These are phyloP conservation scores for Tephrocybe sp. DNA, from an alignment of 768 basidiomycete species.

Conservation along the genomic window DNA sequence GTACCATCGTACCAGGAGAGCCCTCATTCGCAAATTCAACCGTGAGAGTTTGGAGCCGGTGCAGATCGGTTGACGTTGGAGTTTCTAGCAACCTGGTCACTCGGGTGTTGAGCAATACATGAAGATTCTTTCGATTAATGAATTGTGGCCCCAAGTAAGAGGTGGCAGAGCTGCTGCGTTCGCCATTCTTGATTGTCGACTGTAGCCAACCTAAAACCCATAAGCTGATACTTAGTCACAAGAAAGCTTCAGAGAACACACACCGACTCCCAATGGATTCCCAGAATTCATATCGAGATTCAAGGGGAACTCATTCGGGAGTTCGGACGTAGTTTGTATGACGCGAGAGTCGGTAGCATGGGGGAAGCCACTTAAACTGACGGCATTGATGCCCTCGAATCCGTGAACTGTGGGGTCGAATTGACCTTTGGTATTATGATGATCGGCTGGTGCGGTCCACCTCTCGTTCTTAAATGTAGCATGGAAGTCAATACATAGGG, in stretches of 20 bases:
- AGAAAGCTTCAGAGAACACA: neutral
- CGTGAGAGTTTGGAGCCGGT: neutral
- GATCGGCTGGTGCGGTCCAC: slow-evolving; percentile 26
- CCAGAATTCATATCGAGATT: slow-evolving; percentile 45
- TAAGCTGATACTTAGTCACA: neutral
- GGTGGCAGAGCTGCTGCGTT: slow-evolving; percentile 19
- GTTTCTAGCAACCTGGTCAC: slow-evolving; percentile 22
- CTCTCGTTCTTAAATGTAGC: slow-evolving; percentile 29
- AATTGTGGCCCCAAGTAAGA: slow-evolving; percentile 21
- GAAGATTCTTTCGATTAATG: slow-evolving; percentile 23
- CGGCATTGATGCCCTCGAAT: slow-evolving; percentile 24
- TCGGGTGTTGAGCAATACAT: slow-evolving; percentile 24
- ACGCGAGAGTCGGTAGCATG: slow-evolving; percentile 29
- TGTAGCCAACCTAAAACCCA: slow-evolving; percentile 14
- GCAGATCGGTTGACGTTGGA: neutral
- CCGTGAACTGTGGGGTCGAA: slow-evolving; percentile 30
- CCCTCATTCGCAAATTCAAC: slow-evolving; percentile 6
- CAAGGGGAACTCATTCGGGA: slow-evolving; percentile 36
- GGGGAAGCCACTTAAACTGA: slow-evolving; percentile 26
- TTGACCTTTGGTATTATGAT: slow-evolving; percentile 31
- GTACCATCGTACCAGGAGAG: neutral
- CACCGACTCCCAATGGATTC: slow-evolving; percentile 39
- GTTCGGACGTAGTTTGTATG: slow-evolving; percentile 32
- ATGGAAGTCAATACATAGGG: neutral
- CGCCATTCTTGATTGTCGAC: slow-evolving; percentile 12